Conservation (phyloP, 2,329 filamentous ascomycete genomes). For the Chaetomiaceae sp. region DNA sequence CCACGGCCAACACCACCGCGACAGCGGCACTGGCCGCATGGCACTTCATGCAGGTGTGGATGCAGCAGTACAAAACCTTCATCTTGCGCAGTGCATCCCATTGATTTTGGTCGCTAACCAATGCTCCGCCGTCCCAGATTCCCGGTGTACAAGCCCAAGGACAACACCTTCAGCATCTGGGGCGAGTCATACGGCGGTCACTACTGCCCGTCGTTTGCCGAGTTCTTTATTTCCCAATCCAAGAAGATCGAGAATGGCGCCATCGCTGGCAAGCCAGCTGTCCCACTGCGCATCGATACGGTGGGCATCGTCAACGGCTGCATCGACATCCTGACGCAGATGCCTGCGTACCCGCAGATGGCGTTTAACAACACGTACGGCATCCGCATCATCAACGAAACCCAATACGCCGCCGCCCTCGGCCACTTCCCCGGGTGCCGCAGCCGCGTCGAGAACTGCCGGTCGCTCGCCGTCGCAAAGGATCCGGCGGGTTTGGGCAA, state of each 20-base stretch:
- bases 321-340: constrained; percentile 41
- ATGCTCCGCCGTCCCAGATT: no score
- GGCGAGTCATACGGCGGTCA: constrained; percentile 53
- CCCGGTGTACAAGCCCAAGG: constrained; percentile 44
- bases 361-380: constrained; percentile 39
- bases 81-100: no score
- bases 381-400: constrained; percentile 22
- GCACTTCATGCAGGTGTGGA: constrained; percentile 23
- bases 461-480: constrained; percentile 3
- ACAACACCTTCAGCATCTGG: constrained; percentile 50
- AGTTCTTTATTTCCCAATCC: constrained; percentile 53
- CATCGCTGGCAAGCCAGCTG: constrained; percentile 28
- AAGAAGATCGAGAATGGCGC: constrained; percentile 22
- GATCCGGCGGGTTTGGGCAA: constrained; percentile 17
- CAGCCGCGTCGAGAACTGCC: constrained; percentile 13
- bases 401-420: constrained; percentile 16
- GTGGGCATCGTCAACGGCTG: constrained; percentile 54
- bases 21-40: constrained; percentile 17
- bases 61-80: constrained; percentile 26
- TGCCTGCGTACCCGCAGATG: constrained; percentile 38
- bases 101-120: no score
- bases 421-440: constrained; percentile 14
- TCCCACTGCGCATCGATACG: constrained; percentile 41
- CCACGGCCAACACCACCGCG: constrained; percentile 14
- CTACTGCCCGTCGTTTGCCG: constrained; percentile 51